These are phyloP conservation scores for Cicer arietinum DNA, from an alignment of 306 rosid species.

Conservation along the genomic window DNA sequence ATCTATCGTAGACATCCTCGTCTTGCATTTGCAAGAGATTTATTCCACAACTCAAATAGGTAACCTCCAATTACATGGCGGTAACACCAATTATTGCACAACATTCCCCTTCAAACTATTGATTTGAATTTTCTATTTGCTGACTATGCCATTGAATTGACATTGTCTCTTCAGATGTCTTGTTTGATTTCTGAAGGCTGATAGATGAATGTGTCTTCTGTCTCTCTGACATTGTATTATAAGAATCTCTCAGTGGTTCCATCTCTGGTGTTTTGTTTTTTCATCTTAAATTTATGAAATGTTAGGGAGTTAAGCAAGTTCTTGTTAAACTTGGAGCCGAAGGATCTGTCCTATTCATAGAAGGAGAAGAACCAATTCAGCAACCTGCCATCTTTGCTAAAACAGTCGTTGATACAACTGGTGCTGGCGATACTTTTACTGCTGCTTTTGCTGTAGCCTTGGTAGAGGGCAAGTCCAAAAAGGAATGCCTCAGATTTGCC, in stretches of 20 bases:
- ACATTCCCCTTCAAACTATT: conserved; percentile 7
- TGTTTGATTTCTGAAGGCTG: conserved; percentile 36
- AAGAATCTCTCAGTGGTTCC: conserved; percentile 11
- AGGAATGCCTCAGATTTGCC: conserved; percentile 79
- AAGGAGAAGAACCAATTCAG: conserved; percentile 82
- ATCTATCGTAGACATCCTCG: neutral
- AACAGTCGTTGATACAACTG: conserved; percentile 80
- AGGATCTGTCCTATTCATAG: conserved; percentile 81
- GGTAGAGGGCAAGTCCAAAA: conserved; percentile 77
- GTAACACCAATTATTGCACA: neutral
- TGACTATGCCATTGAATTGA: conserved; percentile 11
- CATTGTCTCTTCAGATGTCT: neutral
- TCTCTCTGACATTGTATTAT: neutral
- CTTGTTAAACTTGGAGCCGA: conserved; percentile 87
- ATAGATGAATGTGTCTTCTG: conserved; percentile 37
- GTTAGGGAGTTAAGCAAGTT: conserved; percentile 87
- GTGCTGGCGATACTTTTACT: conserved; percentile 95
- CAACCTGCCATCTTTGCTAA: conserved; percentile 69
- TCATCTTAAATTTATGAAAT: conserved; percentile 33
- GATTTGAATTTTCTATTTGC: conserved; percentile 29
- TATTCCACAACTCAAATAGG: neutral
- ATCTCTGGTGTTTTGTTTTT: conserved; percentile 1
- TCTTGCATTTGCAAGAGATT: neutral
- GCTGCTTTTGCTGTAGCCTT: conserved; percentile 93
- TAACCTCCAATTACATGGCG: neutral